phyloP scores from a whole-genome alignment of 257 asterid genomes.

The Osmanthus fragrans region DNA sequence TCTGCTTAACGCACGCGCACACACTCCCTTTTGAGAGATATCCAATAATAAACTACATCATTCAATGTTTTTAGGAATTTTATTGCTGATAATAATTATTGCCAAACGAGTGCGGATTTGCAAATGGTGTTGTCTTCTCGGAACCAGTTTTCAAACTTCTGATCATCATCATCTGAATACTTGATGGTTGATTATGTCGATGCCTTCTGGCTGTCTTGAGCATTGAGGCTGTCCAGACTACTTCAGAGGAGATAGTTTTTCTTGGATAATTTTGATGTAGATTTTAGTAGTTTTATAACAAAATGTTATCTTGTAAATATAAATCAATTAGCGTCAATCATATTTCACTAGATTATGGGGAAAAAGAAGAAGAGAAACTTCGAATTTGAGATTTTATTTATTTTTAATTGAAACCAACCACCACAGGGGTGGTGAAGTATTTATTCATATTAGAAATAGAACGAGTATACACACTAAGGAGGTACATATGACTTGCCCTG shows the following conservation, averaged over 20 bases:
- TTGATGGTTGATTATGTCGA: conserved; percentile 20
- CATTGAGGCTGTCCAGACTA: conserved; percentile 29
- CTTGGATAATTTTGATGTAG: conserved; percentile 32
- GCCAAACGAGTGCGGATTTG: conserved; percentile 66
- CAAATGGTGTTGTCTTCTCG: conserved; percentile 76
- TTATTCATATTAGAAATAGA: no score
- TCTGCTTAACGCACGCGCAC: no score
- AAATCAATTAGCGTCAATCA: conserved; percentile 36
- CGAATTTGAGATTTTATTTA: no score
- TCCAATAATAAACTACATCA: background rate
- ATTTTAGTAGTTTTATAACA: conserved; percentile 25
- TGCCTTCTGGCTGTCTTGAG: conserved; percentile 16
- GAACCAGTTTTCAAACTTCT: conserved; percentile 72
- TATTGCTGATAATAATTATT: conserved; percentile 56
- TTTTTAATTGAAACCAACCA: no score
- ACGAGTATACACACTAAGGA: no score
- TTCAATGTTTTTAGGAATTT: conserved; percentile 43
- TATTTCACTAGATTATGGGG: conserved; percentile 15
- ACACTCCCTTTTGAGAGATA: background rate
- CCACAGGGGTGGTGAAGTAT: no score
- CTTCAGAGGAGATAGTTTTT: conserved; percentile 33
- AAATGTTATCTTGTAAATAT: conserved; percentile 44
- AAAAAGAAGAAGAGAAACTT: background rate
- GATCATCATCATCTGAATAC: conserved; percentile 22
- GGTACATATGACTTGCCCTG: no score